Evolutionary conservation across 2,329 filamentous ascomycete genomes (phyloP), one percentile per base, ranked within the genome.

Genomic region (Aspergillus sp.): DNA sequence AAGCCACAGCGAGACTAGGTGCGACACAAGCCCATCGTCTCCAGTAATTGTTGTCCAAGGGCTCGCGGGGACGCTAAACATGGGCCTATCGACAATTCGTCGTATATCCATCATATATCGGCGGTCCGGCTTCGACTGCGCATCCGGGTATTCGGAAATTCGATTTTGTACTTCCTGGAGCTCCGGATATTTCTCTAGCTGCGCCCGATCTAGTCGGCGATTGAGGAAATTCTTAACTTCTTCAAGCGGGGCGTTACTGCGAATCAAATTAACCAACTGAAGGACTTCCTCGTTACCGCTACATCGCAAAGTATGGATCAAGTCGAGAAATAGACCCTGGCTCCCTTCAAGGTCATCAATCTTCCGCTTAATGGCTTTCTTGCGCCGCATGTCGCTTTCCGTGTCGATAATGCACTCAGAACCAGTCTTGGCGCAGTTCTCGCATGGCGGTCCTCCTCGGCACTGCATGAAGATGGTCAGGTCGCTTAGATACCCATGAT

Each of bases 21-120:
- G 53, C 1, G 52, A 57, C 3, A 58, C 51, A 28, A 55, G 42
- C 11, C 45, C 42, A 29, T 50, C 45, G 24, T 53, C 47, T 4
- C 45, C 42, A 1, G 53, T 58, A 22, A 56, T 44, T 2, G 37
- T 45, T 4, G 55, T 58, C 54, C 55, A 59, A 2, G 55, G 53
- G 20, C 36, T 33, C 8, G 47, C 45, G 2, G 43, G 39, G 6
- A 51, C 36, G 4, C 30, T 38, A 27, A 30, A 45, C 2, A 42
- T 13, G 8, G 37, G 44, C 12, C 35, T 38, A 12, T 41, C 36
- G 6, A 36, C 37, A 15, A 47, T 25, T 12, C 39, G 24, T 16
- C 39, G 34, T 8, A 44, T 32, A 26, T 45, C 39, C 39, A 45
- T 27, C 24, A 26, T 30, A 16, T 30, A 33, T 17, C 26, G 20